Conservation (phyloP, 306 rosid genomes). For the Citrullus mucosospermus region DNA sequence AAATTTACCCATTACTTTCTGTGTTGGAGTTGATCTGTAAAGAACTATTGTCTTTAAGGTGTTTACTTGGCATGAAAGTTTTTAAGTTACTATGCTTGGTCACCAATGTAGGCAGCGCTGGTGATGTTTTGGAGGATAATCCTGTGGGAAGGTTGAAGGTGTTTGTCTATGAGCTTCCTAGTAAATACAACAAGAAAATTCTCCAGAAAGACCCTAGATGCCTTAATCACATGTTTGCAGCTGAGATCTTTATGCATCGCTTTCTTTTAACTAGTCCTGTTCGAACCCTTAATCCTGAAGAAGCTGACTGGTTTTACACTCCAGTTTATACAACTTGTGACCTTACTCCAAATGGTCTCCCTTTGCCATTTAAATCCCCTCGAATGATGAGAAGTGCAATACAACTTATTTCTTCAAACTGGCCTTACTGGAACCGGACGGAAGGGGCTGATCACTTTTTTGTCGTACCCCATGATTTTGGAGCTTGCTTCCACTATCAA, state of each 20-base stretch:
- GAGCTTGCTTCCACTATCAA: constrained; percentile 95
- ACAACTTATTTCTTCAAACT: constrained; percentile 91
- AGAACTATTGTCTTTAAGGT: not conserved
- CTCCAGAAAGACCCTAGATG: constrained; percentile 94
- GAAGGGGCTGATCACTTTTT: constrained; percentile 99
- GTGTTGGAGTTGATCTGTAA: not conserved
- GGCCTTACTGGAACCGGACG: constrained; percentile 96
- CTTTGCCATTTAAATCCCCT: constrained; percentile 93
- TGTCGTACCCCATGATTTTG: constrained; percentile 92
- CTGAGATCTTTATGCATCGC: constrained; percentile 95
- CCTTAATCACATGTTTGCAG: constrained; percentile 97
- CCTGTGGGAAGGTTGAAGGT: constrained; percentile 98
- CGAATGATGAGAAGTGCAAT: constrained; percentile 98
- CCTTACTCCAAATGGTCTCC: constrained; percentile 94
- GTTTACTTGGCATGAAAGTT: not conserved
- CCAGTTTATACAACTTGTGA: constrained; percentile 96
- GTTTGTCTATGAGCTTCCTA: constrained; percentile 95
- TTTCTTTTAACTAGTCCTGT: constrained; percentile 91
- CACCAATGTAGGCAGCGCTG: constrained; percentile 74
- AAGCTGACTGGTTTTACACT: constrained; percentile 98
- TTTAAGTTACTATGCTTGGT: not conserved
- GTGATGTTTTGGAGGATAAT: constrained; percentile 94
- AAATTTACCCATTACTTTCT: not conserved
- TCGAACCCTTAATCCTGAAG: constrained; percentile 92
- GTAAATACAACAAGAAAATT: constrained; percentile 93